These are phyloP conservation scores for Pistacia integerrima DNA, from an alignment of 345 rosid genomes.

Conservation along the genomic window DNA sequence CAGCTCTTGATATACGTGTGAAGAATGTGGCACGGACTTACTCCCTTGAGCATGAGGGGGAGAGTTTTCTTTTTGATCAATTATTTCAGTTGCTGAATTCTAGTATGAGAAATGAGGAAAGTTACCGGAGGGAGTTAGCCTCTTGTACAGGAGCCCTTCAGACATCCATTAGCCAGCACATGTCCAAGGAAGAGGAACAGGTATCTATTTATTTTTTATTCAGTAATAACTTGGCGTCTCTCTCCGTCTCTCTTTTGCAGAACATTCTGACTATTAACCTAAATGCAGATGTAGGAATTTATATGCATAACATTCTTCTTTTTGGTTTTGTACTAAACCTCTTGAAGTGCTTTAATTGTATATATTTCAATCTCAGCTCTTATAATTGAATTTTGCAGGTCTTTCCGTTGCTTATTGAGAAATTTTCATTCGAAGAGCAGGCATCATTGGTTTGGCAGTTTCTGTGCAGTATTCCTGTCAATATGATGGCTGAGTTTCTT, in stretches of 20 bases:
- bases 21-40: constrained; percentile 90
- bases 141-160: constrained; percentile 83
- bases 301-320: constrained; percentile 1
- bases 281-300: constrained; percentile 12
- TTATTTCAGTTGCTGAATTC: constrained; percentile 67
- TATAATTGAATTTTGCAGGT: constrained; percentile 46
- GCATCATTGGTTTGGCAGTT: constrained; percentile 86
- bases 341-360: constrained; percentile 6
- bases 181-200: constrained; percentile 97
- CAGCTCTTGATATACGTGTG: constrained; percentile 85
- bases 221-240: neutral
- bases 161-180: constrained; percentile 81
- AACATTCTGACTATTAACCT: constrained; percentile 1
- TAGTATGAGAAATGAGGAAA: constrained; percentile 55
- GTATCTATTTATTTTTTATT: constrained; percentile 31
- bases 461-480: constrained; percentile 85
- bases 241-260: neutral
- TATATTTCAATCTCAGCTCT: constrained; percentile 18
- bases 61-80: constrained; percentile 72
- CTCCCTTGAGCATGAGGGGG: constrained; percentile 88
- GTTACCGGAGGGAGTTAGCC: constrained; percentile 69
- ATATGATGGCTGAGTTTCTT: constrained; percentile 71
- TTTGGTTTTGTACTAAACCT: neutral
- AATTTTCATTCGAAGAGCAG: constrained; percentile 73
- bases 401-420: constrained; percentile 75